These are phyloP conservation scores for Xylaria sp. DNA, from an alignment of 495 filamentous ascomycete genomes.

Conservation along the genomic window DNA sequence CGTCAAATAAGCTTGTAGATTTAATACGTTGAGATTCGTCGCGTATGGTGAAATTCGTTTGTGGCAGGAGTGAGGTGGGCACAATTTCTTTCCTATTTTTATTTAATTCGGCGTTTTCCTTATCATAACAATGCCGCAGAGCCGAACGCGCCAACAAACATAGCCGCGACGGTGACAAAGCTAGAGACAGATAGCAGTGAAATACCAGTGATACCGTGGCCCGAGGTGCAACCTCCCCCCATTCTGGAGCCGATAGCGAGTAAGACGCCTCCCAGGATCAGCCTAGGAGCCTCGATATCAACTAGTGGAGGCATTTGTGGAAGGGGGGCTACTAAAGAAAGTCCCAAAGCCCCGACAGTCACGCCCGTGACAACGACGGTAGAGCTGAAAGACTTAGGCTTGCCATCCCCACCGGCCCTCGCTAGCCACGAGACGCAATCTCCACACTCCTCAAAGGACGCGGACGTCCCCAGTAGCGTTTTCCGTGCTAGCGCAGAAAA, in stretches of 20 bases:
- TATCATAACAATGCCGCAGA: slow-evolving; percentile 7
- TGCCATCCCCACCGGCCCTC: slow-evolving; percentile 33
- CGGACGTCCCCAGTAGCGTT: slow-evolving; percentile 58
- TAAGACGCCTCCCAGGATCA: slow-evolving; percentile 55
- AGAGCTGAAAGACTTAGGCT: slow-evolving; percentile 41
- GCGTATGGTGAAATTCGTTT: background rate
- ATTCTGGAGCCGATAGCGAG: slow-evolving; percentile 61
- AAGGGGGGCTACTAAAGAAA: slow-evolving; percentile 40
- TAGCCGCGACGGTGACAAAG: slow-evolving; percentile 56
- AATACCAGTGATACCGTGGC: slow-evolving; percentile 66
- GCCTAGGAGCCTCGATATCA: slow-evolving; percentile 40
- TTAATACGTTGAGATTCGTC: background rate
- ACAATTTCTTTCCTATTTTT: background rate
- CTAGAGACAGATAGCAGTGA: slow-evolving; percentile 58
- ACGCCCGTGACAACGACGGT: slow-evolving; percentile 57
- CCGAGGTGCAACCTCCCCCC: slow-evolving; percentile 65
- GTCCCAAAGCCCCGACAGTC: slow-evolving; percentile 46
- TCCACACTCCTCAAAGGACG: slow-evolving; percentile 59
- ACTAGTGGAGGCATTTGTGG: slow-evolving; percentile 33
- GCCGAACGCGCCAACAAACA: slow-evolving; percentile 54
- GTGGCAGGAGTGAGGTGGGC: background rate
- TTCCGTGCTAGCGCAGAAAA: slow-evolving; percentile 50
- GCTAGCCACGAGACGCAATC: slow-evolving; percentile 49
- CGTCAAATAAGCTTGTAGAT: background rate
- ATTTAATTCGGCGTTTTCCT: background rate